Evolutionary conservation across 257 asterid species (phyloP).

Genomic region (Haberlea rhodopensis): DNA sequence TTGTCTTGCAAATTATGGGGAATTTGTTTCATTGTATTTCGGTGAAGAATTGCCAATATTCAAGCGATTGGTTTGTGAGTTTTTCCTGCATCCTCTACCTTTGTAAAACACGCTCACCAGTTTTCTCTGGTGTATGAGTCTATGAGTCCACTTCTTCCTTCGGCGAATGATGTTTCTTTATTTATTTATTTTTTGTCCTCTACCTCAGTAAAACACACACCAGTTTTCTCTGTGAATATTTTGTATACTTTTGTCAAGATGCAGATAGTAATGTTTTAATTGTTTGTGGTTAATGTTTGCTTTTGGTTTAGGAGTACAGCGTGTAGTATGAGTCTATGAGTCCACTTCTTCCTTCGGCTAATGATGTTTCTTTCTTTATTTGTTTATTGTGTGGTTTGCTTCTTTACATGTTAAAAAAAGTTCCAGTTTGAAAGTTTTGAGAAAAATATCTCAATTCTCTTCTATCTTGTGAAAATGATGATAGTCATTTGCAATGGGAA

Average conservation of each 20-base stretch:
- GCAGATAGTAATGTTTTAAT: not conserved
- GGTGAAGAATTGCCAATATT: conserved; percentile 12
- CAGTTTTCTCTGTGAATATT: not conserved
- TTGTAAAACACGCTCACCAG: not conserved
- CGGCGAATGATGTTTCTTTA: too few relatives aligned
- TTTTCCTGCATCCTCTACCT: conserved; percentile 3
- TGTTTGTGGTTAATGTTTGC: not conserved
- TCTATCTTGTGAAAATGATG: conserved; percentile 13
- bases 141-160: too few relatives aligned
- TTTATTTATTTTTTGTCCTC: too few relatives aligned
- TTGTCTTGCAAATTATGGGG: not conserved
- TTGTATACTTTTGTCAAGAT: not conserved
- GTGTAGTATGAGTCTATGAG: too few relatives aligned
- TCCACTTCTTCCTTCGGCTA: not conserved
- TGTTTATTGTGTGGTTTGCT: not conserved
- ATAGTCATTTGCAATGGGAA: conserved; percentile 6
- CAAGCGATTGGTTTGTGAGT: not conserved
- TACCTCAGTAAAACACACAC: conserved; percentile 1
- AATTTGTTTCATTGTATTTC: conserved; percentile 1
- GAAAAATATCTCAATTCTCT: not conserved
- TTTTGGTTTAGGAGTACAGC: not conserved
- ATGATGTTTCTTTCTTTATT: not conserved
- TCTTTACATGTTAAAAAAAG: not conserved
- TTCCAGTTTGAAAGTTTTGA: conserved; percentile 2
- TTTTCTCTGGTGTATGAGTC: conserved; percentile 6